phyloP scores from a whole-genome alignment of 345 rosid species.

The Reutealis trisperma region DNA sequence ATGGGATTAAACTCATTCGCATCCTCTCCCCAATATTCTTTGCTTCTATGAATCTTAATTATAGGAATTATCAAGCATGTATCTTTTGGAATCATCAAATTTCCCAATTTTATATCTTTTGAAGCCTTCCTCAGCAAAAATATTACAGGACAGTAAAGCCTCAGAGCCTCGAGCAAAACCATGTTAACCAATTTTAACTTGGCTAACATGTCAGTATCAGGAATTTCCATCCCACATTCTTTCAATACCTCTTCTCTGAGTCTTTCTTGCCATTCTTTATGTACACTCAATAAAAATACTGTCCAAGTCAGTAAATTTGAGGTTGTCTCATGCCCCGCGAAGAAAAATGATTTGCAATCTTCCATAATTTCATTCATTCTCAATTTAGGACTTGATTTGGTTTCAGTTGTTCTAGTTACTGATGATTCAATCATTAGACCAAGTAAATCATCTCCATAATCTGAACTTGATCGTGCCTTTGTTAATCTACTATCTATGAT shows the following conservation, averaged over 20 bases:
- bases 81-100: conserved; percentile 52
- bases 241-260: conserved; percentile 52
- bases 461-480: conserved; percentile 19
- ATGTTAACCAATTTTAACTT: conserved; percentile 57
- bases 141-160: conserved; percentile 58
- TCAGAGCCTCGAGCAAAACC: conserved; percentile 61
- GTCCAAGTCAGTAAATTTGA: conserved; percentile 59
- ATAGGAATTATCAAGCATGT: conserved; percentile 28
- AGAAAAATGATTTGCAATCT: conserved; percentile 66
- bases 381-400: conserved; percentile 22
- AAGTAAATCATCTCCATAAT: conserved; percentile 66
- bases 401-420: not conserved
- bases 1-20: conserved; percentile 55
- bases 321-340: conserved; percentile 70
- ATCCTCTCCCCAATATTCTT: conserved; percentile 64
- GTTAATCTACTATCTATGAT: conserved; percentile 47
- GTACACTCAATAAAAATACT: conserved; percentile 45
- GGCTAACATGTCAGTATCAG: conserved; percentile 41
- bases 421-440: conserved; percentile 43
- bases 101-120: conserved; percentile 45
- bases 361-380: conserved; percentile 50
- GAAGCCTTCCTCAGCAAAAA: conserved; percentile 34
- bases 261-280: conserved; percentile 59
- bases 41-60: conserved; percentile 42
- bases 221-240: conserved; percentile 43